Base-by-base conservation (phyloP, 768 basidiomycete species). In the Russula vinacea region DNA sequence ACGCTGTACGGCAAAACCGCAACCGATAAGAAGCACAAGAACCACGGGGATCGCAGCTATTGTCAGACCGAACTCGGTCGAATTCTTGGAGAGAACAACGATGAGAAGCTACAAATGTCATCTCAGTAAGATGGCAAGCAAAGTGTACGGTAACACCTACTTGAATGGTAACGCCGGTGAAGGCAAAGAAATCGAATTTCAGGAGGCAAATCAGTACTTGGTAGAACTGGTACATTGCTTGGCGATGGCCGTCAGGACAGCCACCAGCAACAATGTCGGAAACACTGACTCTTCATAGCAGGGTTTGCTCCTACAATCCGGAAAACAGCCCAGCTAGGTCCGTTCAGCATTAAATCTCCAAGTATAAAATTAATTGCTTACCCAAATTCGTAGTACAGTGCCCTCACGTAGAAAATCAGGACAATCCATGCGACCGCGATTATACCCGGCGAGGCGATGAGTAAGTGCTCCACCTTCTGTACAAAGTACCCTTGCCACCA, bases 111-210 rank as follows among this genome's bases (percentile, higher is more conserved):
- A 58, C 5, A n/a, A 55, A 62, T 45, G 51, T 52, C 8, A 7
- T 56, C 45, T 29, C 61, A n/a, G 33, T 56, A 26, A 55, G 22
- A 32, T 24, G 33, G 9, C 26, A 13, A 55, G 69, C 56, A 32
- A 40, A 47, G 24, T 11, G 55, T 40, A 42, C 24, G 47, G 39
- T n/a, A 35, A 56, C 29, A 54, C 75, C 55, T 56, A 84, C 91
- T 84, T 94, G 92, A 83, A 92, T 92, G 2, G 91, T 92, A 29
- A 93, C 87, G n/a, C 88, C 92, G 24, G 82, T 80, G 72, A 94
- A 93, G 73, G 83, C 85, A 78, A 94, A 94, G 74, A 92, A 94
- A 74, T 94, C 91, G 73, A 94, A 92, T 73, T 92, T 94, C 69
- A 94, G 83, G 58, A 94, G 80, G 71, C 90, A 92, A 52, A 94